Base-by-base conservation (phyloP, 2,329 filamentous ascomycete genomes). In the Colletotrichum paranaense region DNA sequence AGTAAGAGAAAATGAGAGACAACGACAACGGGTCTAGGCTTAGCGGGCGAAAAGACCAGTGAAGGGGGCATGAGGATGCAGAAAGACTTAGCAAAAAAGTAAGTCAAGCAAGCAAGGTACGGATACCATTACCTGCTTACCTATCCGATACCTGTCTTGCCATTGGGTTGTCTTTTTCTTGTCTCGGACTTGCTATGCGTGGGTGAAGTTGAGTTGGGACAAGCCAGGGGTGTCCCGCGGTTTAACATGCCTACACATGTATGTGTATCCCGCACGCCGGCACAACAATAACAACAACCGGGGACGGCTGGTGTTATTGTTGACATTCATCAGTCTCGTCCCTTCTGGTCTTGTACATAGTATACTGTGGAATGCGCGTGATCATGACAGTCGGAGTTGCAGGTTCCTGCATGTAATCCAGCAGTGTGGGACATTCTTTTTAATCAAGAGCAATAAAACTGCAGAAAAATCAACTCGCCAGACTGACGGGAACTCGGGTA, bases 21-120 rank as follows among this genome's bases (percentile, higher is more conserved):
- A 49, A 62, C 59, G 59, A 49, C 59, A 62, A 62, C 59, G 38
- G 24, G 58, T 62, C 46, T 22, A 42, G 19, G 26, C n/a, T 42
- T 53, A 9, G 62, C 12, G 28, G n/a, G 46, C 8, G n/a, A 28
- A 56, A 42, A 42, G 38, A 42, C 12, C 14, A 42, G 24, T 52
- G 16, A 24, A 19, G 49, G 32, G 26, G 49, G 60, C 22, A 60
- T 12, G 32, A 42, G 38, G 38, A n/a, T 62, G 32, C 35, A 3
- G 58, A 19, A 28, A 28, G 14, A 26, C 22, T 26, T 26, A 24
- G 22, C 16, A 28, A 28, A 28, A 19, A 42, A 16, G 38, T 3
- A 42, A 42, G 38, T 42, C 38, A 42, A 42, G 38, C n/a, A 19
- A 62, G 38, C 59, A 49, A 46, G 38, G 59, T 49, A 46, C 35